Evolutionary conservation across 2,329 filamentous ascomycete species (phyloP).

Genomic region (Aureobasidium mangrovei): DNA sequence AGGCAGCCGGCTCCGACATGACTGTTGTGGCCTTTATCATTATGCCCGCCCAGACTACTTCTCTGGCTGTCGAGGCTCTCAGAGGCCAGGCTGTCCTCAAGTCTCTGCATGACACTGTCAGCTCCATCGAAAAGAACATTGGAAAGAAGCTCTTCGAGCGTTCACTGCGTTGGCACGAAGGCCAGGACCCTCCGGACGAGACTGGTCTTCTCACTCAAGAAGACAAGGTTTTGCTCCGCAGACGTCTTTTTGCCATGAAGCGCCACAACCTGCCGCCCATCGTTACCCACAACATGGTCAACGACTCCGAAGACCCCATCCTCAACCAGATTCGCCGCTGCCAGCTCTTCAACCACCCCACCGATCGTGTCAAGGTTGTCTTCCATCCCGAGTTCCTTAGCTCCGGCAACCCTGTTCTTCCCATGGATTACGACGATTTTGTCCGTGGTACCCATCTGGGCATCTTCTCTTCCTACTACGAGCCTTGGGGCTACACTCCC

Average conservation of each 20-base stretch:
- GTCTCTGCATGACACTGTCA: slow-evolving; percentile 83
- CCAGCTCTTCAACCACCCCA: slow-evolving; percentile 92
- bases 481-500: slow-evolving; percentile 98
- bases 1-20: slow-evolving; percentile 73
- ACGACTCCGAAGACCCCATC: slow-evolving; percentile 86
- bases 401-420: slow-evolving; percentile 87
- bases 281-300: slow-evolving; percentile 98
- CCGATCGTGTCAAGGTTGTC: slow-evolving; percentile 91
- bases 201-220: slow-evolving; percentile 89
- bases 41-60: slow-evolving; percentile 94
- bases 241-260: slow-evolving; percentile 95
- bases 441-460: slow-evolving; percentile 94
- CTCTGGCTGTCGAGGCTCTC: slow-evolving; percentile 86
- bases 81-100: slow-evolving; percentile 98
- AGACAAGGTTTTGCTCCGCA: slow-evolving; percentile 84
- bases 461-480: slow-evolving; percentile 95
- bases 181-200: slow-evolving; percentile 86
- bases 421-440: slow-evolving; percentile 96
- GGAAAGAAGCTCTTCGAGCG: slow-evolving; percentile 92
- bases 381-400: slow-evolving; percentile 98
- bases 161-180: slow-evolving; percentile 90
- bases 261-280: slow-evolving; percentile 82
- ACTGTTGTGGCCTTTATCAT: slow-evolving; percentile 98
- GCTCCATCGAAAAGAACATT: slow-evolving; percentile 85
- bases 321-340: slow-evolving; percentile 93